These are phyloP conservation scores for Xanthoconium purpureum DNA, from an alignment of 768 basidiomycete genomes.

Conservation along the genomic window DNA sequence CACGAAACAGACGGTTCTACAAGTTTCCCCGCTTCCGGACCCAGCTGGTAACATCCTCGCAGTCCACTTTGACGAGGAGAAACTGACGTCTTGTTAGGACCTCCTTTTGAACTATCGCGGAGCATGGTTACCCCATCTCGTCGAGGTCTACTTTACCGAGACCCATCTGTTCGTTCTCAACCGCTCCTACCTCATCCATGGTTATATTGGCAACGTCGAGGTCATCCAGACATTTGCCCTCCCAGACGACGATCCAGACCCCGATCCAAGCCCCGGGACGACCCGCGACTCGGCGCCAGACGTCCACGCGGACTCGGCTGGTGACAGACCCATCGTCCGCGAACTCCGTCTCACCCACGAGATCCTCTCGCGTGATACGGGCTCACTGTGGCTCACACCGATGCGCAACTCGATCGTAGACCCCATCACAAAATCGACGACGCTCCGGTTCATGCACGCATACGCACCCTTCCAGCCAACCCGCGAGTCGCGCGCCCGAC, in stretches of 20 bases:
- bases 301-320: background rate
- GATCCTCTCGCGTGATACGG: slow-evolving; percentile 2
- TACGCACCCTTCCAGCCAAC: background rate
- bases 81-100: slow-evolving; percentile 5
- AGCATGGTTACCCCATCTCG: slow-evolving; percentile 19
- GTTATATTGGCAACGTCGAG: slow-evolving; percentile 6
- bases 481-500: background rate
- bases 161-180: slow-evolving; percentile 18
- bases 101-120: slow-evolving; percentile 16
- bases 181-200: slow-evolving; percentile 14
- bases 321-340: background rate
- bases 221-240: slow-evolving; percentile 22
- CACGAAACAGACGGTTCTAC: slow-evolving; percentile 13
- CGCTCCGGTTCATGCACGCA: slow-evolving; percentile 23
- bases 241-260: slow-evolving; percentile 6
- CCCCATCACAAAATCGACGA: slow-evolving; percentile 8
- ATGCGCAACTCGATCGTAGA: slow-evolving; percentile 13
- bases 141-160: slow-evolving; percentile 14
- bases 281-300: background rate
- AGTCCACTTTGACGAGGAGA: background rate
- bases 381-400: slow-evolving; percentile 11
- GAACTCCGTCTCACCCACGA: slow-evolving; percentile 26
- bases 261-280: background rate
- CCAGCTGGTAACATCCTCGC: slow-evolving; percentile 6
- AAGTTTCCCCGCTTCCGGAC: slow-evolving; percentile 22